Evolutionary conservation across 495 filamentous ascomycete genomes (phyloP).

Genomic region (Neurospora hispaniola): DNA sequence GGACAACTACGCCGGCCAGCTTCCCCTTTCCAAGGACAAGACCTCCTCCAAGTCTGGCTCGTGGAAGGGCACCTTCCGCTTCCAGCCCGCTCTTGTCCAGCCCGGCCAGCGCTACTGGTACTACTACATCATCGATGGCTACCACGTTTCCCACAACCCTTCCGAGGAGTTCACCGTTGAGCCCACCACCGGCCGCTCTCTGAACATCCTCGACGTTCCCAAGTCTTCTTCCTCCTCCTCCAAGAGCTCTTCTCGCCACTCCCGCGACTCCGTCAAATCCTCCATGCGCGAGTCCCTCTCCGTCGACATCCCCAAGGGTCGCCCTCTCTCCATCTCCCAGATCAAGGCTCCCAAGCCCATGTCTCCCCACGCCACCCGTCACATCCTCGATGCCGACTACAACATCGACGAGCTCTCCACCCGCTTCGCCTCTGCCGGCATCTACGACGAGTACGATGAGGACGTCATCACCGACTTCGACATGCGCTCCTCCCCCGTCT

Average conservation of each 20-base stretch:
- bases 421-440: constrained; percentile 59
- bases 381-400: constrained; percentile 73
- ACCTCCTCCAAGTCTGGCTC: constrained; percentile 65
- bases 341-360: constrained; percentile 86
- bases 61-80: constrained; percentile 94
- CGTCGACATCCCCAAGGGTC: constrained; percentile 69
- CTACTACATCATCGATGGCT: constrained; percentile 99
- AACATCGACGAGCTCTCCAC: constrained; percentile 55
- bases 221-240: constrained; percentile 38
- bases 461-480: constrained; percentile 46
- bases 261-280: constrained; percentile 24
- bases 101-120: constrained; percentile 95
- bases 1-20: constrained; percentile 92
- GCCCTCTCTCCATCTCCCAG: constrained; percentile 74
- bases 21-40: constrained; percentile 82
- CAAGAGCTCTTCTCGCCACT: constrained; percentile 23
- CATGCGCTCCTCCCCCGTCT: constrained; percentile 43
- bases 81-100: constrained; percentile 75
- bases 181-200: constrained; percentile 89
- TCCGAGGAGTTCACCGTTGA: constrained; percentile 81
- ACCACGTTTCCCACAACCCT: constrained; percentile 97
- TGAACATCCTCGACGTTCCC: constrained; percentile 62
- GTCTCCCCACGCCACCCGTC: constrained; percentile 72
- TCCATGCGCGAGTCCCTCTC: constrained; percentile 25
- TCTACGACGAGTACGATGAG: constrained; percentile 58